Evolutionary conservation across 352 stramenopile species (phyloP), one percentile per base, ranked within the genome.

Genomic region (Pythium periplocum): DNA sequence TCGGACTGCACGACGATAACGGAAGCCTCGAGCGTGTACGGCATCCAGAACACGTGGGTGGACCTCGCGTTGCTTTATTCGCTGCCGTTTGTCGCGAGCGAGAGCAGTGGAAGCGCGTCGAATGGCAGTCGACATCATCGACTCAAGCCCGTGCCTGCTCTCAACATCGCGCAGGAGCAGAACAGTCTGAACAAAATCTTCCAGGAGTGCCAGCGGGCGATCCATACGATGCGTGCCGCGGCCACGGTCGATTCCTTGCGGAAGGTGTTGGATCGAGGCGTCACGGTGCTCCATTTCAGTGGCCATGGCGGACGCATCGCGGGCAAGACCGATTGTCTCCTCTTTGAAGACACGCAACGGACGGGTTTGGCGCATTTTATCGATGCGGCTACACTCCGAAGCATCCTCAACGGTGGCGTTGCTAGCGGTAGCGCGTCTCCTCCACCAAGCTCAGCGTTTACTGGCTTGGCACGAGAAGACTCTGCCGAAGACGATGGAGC

Each of bases 281-380:
- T 87, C 6, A 87, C 79, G 0, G 78, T 86, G 57, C 57, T 92
- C 33, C 82, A 92, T 51, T 92, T 92, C 40, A 92, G 82, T 53
- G 82, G 78, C 8, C 82, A 92, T 35, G 79, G 82, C 33, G 81
- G 81, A 0, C 72, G 74, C 12, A 68, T 90, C 50, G 67, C 73
- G n/a, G 81, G 75, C n/a, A 68, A 75, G 51, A 79, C 53, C 10
- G 79, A 85, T 55, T 86, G 62, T 42, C 68, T 92, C 40, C 63
- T 92, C 49, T 90, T 92, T 40, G 82, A 92, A 64, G 82, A 92
- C 66, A 83, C 77, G 10, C 74, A 87, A 32, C 57, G 67, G 34
- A 83, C 71, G 10, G 82, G 82, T 0, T 49, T 92, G 0, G 78
- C 77, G 4, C 82, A 92, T 44, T 60, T 92, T n/a, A 72, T 90